phyloP scores from a whole-genome alignment of 1,284 basidiomycete species.

The Leccinum solheimii region DNA sequence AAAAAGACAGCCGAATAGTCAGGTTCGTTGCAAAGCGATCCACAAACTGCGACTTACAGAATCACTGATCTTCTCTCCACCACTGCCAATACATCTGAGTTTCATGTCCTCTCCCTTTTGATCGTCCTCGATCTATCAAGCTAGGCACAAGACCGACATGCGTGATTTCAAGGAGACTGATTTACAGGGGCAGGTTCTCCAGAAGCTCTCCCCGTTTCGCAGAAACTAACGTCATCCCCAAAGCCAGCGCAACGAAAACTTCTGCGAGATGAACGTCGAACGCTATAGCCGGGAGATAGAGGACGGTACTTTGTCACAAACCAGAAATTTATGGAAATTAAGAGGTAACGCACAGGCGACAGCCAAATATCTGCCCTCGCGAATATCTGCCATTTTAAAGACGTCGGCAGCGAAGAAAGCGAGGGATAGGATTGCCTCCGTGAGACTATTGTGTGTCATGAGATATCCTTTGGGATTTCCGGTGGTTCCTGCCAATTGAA shows the following conservation, averaged over 20 bases:
- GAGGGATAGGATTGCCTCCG: conserved; percentile 45
- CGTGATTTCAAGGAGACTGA: conserved; percentile 46
- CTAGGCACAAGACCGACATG: conserved; percentile 56
- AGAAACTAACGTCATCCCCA: conserved; percentile 48
- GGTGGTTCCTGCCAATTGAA: conserved; percentile 44
- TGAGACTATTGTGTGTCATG: conserved; percentile 46
- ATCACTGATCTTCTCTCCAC: conserved; percentile 57
- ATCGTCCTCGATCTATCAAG: conserved; percentile 47
- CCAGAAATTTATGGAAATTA: background rate
- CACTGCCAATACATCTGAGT: conserved; percentile 49
- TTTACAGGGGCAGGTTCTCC: conserved; percentile 47
- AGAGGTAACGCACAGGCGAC: conserved; percentile 41
- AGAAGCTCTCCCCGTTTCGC: conserved; percentile 47
- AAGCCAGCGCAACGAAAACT: conserved; percentile 43
- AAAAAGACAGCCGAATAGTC: background rate
- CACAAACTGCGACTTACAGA: conserved; percentile 36
- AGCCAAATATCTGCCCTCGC: conserved; percentile 43
- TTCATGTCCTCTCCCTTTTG: conserved; percentile 30
- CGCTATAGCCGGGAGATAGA: conserved; percentile 38
- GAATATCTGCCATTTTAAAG: conserved; percentile 34
- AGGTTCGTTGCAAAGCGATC: background rate
- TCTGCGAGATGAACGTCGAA: conserved; percentile 56
- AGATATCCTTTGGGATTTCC: conserved; percentile 59
- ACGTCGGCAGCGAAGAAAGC: conserved; percentile 41
- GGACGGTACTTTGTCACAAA: conserved; percentile 1